Conservation (phyloP, 345 rosid genomes). For the Citrus sinensis region DNA sequence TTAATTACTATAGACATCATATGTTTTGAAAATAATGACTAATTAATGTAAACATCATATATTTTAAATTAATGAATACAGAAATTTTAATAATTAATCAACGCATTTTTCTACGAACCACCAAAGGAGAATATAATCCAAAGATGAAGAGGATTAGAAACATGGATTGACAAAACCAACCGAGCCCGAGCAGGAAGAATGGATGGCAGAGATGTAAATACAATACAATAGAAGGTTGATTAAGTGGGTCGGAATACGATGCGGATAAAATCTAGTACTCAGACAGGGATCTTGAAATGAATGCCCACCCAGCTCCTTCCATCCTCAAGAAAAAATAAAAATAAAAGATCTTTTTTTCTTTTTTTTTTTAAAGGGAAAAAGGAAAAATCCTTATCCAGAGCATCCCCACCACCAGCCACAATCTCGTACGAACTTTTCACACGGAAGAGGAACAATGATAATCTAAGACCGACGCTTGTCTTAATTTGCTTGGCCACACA, state of each 20-base stretch:
- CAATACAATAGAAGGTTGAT: not conserved
- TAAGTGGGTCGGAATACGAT: not conserved
- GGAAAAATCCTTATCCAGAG: not conserved
- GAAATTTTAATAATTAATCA: too few species aligned
- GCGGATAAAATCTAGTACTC: slow-evolving; percentile 16
- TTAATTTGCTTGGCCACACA: not conserved
- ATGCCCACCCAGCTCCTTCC: not conserved
- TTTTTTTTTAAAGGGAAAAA: not conserved
- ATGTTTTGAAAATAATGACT: too few species aligned
- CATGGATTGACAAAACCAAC: too few species aligned
- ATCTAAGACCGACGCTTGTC: not conserved
- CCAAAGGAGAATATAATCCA: too few species aligned
- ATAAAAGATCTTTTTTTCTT: too few species aligned
- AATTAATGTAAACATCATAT: too few species aligned
- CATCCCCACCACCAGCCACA: slow-evolving; percentile 2
- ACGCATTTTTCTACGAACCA: too few species aligned
- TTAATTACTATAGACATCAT: too few species aligned
- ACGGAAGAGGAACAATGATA: not conserved
- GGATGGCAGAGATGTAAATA: slow-evolving; percentile 17
- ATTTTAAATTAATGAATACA: too few species aligned
- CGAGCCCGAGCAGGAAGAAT: not conserved
- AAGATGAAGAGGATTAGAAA: too few species aligned
- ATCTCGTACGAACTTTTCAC: slow-evolving; percentile 15
- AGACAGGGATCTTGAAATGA: slow-evolving; percentile 3
- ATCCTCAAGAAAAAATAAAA: not conserved